Evolutionary conservation across 305 asterid species (phyloP).

Genomic region (Fraxinus dipetala): DNA sequence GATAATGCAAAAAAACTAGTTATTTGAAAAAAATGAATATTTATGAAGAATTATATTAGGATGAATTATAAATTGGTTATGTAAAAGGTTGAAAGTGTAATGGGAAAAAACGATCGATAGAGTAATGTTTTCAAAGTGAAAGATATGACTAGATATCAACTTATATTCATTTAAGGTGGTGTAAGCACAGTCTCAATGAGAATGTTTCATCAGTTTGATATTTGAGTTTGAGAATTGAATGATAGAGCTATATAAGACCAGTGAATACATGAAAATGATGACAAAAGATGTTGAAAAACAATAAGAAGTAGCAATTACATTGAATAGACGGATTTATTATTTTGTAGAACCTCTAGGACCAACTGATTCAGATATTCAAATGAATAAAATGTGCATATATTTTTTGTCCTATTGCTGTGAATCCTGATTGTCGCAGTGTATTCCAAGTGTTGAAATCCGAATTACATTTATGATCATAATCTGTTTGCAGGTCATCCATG

Average conservation of each 20-base stretch:
- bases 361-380: background rate
- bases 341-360: background rate
- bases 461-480: slow-evolving; percentile 6
- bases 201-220: background rate
- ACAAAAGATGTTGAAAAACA: background rate
- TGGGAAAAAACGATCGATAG: background rate
- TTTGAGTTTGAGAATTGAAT: background rate
- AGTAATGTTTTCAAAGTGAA: background rate
- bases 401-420: background rate
- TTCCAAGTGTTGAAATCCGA: background rate
- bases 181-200: background rate
- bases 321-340: background rate
- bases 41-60: background rate
- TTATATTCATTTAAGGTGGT: background rate
- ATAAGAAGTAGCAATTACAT: background rate
- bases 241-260: background rate
- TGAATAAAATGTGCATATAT: background rate
- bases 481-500: slow-evolving; percentile 74
- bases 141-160: background rate
- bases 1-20: background rate
- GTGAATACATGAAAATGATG: background rate
- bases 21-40: background rate
- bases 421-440: background rate
- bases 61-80: background rate
- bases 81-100: background rate